Percentiles rank a stretch among this genome's conserved stretches.
phyloP scores from a whole-genome alignment of 768 basidiomycete genomes.

The Piloderma croceum region DNA sequence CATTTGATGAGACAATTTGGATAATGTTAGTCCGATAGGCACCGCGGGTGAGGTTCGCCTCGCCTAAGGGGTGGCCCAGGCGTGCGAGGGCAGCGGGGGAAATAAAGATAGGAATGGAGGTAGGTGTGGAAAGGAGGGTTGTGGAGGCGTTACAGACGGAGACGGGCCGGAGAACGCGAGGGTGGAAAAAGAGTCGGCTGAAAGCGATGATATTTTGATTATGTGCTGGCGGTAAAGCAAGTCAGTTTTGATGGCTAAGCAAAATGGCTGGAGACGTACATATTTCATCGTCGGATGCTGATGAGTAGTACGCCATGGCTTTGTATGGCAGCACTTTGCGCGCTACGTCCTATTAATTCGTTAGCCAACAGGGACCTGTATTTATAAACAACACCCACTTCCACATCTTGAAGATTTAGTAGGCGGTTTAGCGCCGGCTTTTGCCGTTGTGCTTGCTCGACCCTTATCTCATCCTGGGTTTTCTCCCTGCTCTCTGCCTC shows the following conservation, averaged over 20 bases:
- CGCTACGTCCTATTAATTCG: slow-evolving; percentile 52
- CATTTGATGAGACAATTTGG: slow-evolving; percentile 81
- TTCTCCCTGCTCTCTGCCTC: slow-evolving; percentile 38
- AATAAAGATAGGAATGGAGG: slow-evolving; percentile 77
- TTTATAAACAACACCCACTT: slow-evolving; percentile 39
- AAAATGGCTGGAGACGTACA: slow-evolving; percentile 39
- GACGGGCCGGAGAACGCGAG: slow-evolving; percentile 71
- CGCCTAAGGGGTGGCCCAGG: slow-evolving; percentile 86
- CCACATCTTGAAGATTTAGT: slow-evolving; percentile 75
- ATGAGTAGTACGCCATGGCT: slow-evolving; percentile 80
- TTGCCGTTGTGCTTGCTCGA: slow-evolving; percentile 51
- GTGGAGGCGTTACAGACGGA: slow-evolving; percentile 64
- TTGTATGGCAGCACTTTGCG: slow-evolving; percentile 65
- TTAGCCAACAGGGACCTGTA: background rate
- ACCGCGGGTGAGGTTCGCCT: slow-evolving; percentile 74
- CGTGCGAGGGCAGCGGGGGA: slow-evolving; percentile 80
- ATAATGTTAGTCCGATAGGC: slow-evolving; percentile 63
- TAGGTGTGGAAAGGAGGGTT: slow-evolving; percentile 63
- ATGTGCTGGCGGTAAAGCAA: slow-evolving; percentile 37
- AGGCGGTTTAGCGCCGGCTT: slow-evolving; percentile 67
- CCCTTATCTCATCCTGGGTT: slow-evolving; percentile 66
- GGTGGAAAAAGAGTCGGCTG: slow-evolving; percentile 78
- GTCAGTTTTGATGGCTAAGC: slow-evolving; percentile 11
- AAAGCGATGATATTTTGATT: slow-evolving; percentile 77
- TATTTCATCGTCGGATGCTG: slow-evolving; percentile 81